Evolutionary conservation across 495 filamentous ascomycete species (phyloP).

Genomic region (Penicillium cosmopolitanum): DNA sequence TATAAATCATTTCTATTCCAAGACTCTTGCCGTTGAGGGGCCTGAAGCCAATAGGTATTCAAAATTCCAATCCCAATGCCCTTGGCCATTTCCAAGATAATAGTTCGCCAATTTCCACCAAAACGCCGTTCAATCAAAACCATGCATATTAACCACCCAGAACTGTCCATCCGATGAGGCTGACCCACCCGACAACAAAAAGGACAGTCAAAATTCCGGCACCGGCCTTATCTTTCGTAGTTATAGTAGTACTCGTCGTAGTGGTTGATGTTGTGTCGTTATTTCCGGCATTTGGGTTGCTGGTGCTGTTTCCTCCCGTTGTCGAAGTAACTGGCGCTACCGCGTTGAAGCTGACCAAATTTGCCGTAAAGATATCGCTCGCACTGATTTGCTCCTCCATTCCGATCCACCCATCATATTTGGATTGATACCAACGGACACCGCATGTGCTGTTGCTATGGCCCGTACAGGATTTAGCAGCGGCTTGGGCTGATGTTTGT

Average conservation of each 20-base stretch:
- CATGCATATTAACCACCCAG: constrained; percentile 14
- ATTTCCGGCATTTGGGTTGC: constrained; percentile 42
- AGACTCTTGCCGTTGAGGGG: too few species aligned
- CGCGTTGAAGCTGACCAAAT: constrained; percentile 34
- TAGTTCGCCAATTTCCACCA: too few species aligned
- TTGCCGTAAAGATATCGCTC: constrained; percentile 57
- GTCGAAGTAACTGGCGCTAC: constrained; percentile 29
- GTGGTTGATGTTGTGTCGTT: constrained; percentile 19
- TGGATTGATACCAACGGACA: constrained; percentile 64
- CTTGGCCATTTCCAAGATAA: too few species aligned
- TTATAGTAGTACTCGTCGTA: constrained; percentile 45
- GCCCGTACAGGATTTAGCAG: constrained; percentile 68
- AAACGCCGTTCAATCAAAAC: not conserved
- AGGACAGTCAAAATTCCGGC: constrained; percentile 68
- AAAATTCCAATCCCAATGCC: too few species aligned
- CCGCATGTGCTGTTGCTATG: constrained; percentile 70
- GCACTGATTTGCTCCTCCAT: constrained; percentile 59
- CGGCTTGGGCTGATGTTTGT: constrained; percentile 66
- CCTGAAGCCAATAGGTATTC: too few species aligned
- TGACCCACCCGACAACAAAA: constrained; percentile 45
- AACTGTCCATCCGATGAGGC: constrained; percentile 34
- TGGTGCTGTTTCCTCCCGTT: constrained; percentile 38
- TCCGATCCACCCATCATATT: constrained; percentile 67
- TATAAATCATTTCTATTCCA: too few species aligned
- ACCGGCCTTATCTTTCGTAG: constrained; percentile 61